Evolutionary conservation across 2,329 filamentous ascomycete genomes (phyloP).

Genomic region (Leptosphaerulina australis): DNA sequence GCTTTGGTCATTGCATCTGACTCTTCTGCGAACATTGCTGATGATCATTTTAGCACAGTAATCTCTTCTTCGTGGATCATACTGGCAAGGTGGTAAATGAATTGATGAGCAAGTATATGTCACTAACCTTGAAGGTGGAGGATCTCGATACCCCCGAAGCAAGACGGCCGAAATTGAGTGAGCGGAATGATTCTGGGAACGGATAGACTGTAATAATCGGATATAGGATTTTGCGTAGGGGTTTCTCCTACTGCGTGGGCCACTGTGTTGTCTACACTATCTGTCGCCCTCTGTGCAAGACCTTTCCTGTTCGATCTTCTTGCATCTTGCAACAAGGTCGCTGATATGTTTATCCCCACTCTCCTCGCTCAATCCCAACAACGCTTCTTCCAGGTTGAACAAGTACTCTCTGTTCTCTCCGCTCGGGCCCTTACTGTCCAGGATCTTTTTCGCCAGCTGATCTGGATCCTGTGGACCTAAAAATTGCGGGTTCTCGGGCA

Average conservation of each 20-base stretch:
- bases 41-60: not conserved
- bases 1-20: not conserved
- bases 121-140: not conserved
- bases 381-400: constrained; percentile 75
- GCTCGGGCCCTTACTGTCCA: constrained; percentile 77
- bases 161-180: not conserved
- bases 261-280: not conserved
- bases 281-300: constrained; percentile 14
- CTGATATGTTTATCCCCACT: constrained; percentile 84
- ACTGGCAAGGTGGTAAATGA: constrained; percentile 6
- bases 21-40: not conserved
- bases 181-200: not conserved
- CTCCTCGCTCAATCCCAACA: constrained; percentile 73
- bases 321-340: constrained; percentile 77
- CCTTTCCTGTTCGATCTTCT: constrained; percentile 61
- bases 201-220: not conserved
- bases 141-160: constrained; percentile 4
- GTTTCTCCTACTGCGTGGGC: not conserved
- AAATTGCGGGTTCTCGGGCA: constrained; percentile 92
- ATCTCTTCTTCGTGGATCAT: not conserved
- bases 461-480: constrained; percentile 81
- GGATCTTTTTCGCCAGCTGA: constrained; percentile 79
- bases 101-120: constrained; percentile 13
- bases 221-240: too few species aligned
- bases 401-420: constrained; percentile 92